Evolutionary conservation across 345 rosid species (phyloP).

Genomic region (Murraya paniculata): DNA sequence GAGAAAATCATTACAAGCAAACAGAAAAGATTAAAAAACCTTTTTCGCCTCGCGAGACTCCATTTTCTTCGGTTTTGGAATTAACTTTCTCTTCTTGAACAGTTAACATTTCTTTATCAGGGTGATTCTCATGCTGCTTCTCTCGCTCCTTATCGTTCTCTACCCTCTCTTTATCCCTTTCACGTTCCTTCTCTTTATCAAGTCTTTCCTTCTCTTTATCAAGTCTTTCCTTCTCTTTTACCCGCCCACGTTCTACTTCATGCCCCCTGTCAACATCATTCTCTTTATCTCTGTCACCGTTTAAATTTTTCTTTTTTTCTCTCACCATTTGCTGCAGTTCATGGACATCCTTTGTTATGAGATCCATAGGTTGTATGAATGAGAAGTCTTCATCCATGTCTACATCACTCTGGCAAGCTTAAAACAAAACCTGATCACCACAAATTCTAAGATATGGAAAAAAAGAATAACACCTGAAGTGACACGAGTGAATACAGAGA

Average conservation of each 20-base stretch:
- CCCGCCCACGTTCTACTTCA: constrained; percentile 56
- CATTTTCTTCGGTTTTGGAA: constrained; percentile 54
- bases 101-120: constrained; percentile 43
- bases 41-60: constrained; percentile 44
- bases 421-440: constrained; percentile 36
- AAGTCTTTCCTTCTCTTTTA: constrained; percentile 70
- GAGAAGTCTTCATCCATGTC: constrained; percentile 96
- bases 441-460: constrained; percentile 9
- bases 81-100: constrained; percentile 54
- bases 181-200: constrained; percentile 64
- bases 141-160: constrained; percentile 66
- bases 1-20: neutral
- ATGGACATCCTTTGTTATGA: constrained; percentile 82
- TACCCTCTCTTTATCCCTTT: constrained; percentile 34
- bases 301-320: constrained; percentile 67
- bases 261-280: constrained; percentile 56
- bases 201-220: constrained; percentile 73
- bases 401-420: constrained; percentile 62
- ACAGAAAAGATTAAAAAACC: neutral
- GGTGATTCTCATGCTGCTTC: constrained; percentile 56
- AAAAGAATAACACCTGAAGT: neutral
- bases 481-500: neutral
- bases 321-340: constrained; percentile 72
- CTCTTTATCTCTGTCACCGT: constrained; percentile 61
- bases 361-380: constrained; percentile 92